Evolutionary conservation across 768 basidiomycete genomes (phyloP), one percentile per base, ranked within the genome.

Genomic region (Serendipita sp.): DNA sequence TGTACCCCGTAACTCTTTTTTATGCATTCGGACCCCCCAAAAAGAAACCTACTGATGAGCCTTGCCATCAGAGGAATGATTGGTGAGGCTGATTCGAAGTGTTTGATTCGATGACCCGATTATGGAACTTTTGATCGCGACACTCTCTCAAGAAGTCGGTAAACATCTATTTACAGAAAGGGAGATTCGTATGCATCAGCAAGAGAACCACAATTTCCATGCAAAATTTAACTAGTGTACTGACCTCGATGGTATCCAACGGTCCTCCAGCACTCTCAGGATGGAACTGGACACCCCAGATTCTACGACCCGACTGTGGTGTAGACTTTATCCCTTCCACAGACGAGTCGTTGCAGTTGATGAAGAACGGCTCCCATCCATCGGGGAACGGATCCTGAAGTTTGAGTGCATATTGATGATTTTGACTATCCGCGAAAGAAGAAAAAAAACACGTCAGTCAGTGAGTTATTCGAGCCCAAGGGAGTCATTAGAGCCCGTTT

Each of bases 211-310:
- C 4, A 9, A 13, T 58, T 58, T 58, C 53, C 17, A 28, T 4
- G 53, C 4, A 11, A 7, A 26, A 14, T 38, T n/a, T n/a, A n/a
- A n/a, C n/a, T n/a, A 42, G 20, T 42, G 42, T 11, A 33, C 53
- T 58, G 62, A 90, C 91, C 82, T 94, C 92, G 65, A 98, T 96
- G 2, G 96, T 98, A 72, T 98, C 96, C 63, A 98, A 80, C 45
- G 96, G 96, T n/a, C 95, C 95, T 42, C 96, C 95, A 28, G 92
- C 89, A 66, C 91, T 93, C 74, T 99, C 96, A 16, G 96, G 96
- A 74, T 99, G 96, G 84, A 98, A 99, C 70, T 99, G 96, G 22
- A 98, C 95, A 67, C 95, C 96, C 91, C 93, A 98, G 31, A 98
- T 81, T 66, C 83, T 85, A 76, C 86, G 91, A 61, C 92, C 92